These are phyloP conservation scores for Lactarius sp. DNA, from an alignment of 768 basidiomycete species.

Conservation along the genomic window DNA sequence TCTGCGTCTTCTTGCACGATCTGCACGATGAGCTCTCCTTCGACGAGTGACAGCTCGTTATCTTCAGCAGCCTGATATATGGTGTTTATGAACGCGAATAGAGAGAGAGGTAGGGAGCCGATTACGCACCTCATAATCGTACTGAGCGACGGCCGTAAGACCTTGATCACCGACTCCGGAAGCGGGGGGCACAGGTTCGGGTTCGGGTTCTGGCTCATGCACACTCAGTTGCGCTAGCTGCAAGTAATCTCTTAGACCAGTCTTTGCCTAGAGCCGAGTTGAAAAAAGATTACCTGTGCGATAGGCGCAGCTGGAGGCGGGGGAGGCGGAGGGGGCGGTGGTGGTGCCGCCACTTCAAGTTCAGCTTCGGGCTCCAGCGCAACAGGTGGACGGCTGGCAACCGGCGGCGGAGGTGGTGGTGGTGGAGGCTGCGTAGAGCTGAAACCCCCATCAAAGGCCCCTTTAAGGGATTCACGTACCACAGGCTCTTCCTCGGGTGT, in stretches of 20 bases:
- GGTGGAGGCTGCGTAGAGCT: constrained; percentile 33
- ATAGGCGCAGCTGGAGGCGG: constrained; percentile 38
- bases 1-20: constrained; percentile 84
- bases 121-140: constrained; percentile 64
- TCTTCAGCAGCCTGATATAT: constrained; percentile 64
- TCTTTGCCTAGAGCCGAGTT: neutral
- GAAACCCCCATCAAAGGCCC: neutral
- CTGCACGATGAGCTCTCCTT: constrained; percentile 78
- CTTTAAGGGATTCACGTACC: constrained; percentile 3
- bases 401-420: constrained; percentile 30
- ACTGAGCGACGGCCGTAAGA: constrained; percentile 68
- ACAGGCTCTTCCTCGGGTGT: constrained; percentile 8
- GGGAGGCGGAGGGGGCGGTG: constrained; percentile 38
- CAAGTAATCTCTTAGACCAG: neutral
- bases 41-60: constrained; percentile 75
- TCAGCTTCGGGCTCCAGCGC: constrained; percentile 34
- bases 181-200: constrained; percentile 35
- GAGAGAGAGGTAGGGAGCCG: neutral
- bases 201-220: constrained; percentile 30
- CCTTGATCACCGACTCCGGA: constrained; percentile 39
- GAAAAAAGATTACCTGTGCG: constrained; percentile 24
- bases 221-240: constrained; percentile 21
- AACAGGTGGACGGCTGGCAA: constrained; percentile 20
- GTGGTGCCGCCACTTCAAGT: constrained; percentile 33
- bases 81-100: neutral